Evolutionary conservation across 257 asterid genomes (phyloP), one percentile per base, ranked within the genome.

Genomic region (Nicotiana otophora): DNA sequence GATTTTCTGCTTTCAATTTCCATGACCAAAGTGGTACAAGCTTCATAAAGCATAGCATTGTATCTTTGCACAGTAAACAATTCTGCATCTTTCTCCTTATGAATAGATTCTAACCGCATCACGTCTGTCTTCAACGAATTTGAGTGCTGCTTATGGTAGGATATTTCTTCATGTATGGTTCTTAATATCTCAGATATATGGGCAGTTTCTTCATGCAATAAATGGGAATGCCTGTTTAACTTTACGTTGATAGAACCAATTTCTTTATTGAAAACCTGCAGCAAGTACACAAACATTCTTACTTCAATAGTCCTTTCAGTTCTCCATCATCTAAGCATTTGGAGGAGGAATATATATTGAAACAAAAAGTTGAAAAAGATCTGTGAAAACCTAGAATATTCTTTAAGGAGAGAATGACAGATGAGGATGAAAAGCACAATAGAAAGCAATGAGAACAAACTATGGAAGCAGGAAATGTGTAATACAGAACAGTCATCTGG

Each of bases 51-150:
- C 82, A 82, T 87, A 16, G 91, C 84, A 82, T 88, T 62, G 68
- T 87, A 90, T 82, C 87, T 86, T 17, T 81, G 92, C 89, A 88
- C 82, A 80, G 61, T 78, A 83, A 85, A 88, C 89, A 91, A 78
- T 89, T 92, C 93, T 51, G 93, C 87, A 88, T 91, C 97, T 85
- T 81, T 96, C 90, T 92, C 95, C 83, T 90, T 89, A 83, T 83
- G 87, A 76, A 61, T 81, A 69, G 88, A 83, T 80, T 92, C 92
- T 81, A 93, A 87, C 80, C 80, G 89, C 84, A 82, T 36, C 51
- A 88, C 77, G 55, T 93, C 92, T 46, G 85, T 82, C 86, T 89
- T 91, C 86, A 88, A 51, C 30, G 94, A 87, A 79, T 89, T 94
- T 83, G 76, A 87, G 26, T 84, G 82, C 87, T 93, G 92, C 84